A percentile compares a stretch with the other conserved stretches of the same genome.
Evolutionary conservation across 75 land plant genomes (phyloP).

Genomic region (Selaginella tamariscina): DNA sequence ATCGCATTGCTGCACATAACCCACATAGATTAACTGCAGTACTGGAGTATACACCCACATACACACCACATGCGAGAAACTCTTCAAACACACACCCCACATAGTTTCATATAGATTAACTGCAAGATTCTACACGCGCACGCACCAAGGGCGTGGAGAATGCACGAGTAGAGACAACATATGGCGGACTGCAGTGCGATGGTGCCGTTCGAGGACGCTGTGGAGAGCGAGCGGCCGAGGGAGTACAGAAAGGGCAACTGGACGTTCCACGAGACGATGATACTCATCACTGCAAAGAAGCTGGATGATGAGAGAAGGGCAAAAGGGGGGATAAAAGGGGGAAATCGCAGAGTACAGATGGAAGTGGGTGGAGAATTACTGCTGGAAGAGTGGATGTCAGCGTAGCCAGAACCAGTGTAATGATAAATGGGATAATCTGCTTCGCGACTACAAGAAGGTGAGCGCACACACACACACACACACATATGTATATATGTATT

Average conservation of each 20-base stretch:
- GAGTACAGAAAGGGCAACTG: slow-evolving; percentile 68
- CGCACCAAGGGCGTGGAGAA: neutral
- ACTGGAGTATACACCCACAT: neutral
- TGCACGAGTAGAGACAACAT: neutral
- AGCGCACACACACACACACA: no score
- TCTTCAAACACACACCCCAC: no score
- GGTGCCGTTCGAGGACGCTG: neutral
- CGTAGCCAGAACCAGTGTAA: slow-evolving; percentile 73
- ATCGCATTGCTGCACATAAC: no score
- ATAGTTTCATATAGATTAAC: no score
- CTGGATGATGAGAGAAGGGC: slow-evolving; percentile 55
- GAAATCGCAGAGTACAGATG: slow-evolving; percentile 46
- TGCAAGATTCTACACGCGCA: neutral
- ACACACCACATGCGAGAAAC: neutral
- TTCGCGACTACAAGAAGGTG: slow-evolving; percentile 38
- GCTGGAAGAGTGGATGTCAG: slow-evolving; percentile 43
- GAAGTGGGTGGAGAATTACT: slow-evolving; percentile 72
- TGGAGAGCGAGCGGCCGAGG: slow-evolving; percentile 18
- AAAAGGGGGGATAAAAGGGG: slow-evolving; percentile 28
- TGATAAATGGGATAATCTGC: slow-evolving; percentile 67
- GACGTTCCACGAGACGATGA: slow-evolving; percentile 55
- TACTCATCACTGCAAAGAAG: slow-evolving; percentile 57
- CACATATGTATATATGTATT: no score
- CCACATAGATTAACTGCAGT: no score
- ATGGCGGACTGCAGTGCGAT: neutral